A percentile compares a stretch with the other conserved stretches of the same genome.
phyloP scores from a whole-genome alignment of 257 asterid genomes.

The Phtheirospermum japonicum region DNA sequence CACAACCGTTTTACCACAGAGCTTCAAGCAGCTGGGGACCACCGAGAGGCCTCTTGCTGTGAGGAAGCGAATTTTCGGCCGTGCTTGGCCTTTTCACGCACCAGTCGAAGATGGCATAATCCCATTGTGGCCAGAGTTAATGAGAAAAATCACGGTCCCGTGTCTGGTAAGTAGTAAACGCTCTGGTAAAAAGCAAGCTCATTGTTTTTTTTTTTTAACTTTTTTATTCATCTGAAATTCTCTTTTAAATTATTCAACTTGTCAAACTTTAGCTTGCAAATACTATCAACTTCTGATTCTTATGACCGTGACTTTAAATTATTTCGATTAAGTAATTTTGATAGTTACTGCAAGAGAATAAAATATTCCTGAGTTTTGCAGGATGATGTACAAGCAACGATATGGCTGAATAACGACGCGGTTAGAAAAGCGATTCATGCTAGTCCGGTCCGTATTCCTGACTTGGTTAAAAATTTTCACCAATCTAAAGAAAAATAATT shows the following conservation, averaged over 20 bases:
- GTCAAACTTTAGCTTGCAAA: too few relatives aligned
- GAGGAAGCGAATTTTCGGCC: slow-evolving; percentile 55
- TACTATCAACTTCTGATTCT: too few relatives aligned
- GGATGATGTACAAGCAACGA: slow-evolving; percentile 47
- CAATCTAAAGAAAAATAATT: neutral
- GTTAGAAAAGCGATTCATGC: slow-evolving; percentile 56
- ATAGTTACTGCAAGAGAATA: too few relatives aligned
- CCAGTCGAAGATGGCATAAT: slow-evolving; percentile 45
- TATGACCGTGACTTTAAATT: too few relatives aligned
- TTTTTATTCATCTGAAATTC: too few relatives aligned
- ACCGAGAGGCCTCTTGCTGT: slow-evolving; percentile 50
- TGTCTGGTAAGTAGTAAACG: slow-evolving; percentile 36
- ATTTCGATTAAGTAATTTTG: too few relatives aligned
- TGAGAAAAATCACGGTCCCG: slow-evolving; percentile 32
- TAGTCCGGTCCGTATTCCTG: slow-evolving; percentile 34
- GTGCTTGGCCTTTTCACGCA: slow-evolving; percentile 65
- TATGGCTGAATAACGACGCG: slow-evolving; percentile 45
- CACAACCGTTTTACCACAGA: slow-evolving; percentile 36
- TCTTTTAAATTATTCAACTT: too few relatives aligned
- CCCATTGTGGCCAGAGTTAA: slow-evolving; percentile 47
- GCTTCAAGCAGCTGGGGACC: slow-evolving; percentile 49
- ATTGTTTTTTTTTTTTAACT: too few relatives aligned
- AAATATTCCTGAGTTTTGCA: slow-evolving; percentile 8
- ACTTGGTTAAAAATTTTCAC: neutral
- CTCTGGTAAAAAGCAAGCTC: neutral